Evolutionary conservation across 73 alveolate species (phyloP), one percentile per base, ranked within the genome.

Genomic region (Breviolum minutum): DNA sequence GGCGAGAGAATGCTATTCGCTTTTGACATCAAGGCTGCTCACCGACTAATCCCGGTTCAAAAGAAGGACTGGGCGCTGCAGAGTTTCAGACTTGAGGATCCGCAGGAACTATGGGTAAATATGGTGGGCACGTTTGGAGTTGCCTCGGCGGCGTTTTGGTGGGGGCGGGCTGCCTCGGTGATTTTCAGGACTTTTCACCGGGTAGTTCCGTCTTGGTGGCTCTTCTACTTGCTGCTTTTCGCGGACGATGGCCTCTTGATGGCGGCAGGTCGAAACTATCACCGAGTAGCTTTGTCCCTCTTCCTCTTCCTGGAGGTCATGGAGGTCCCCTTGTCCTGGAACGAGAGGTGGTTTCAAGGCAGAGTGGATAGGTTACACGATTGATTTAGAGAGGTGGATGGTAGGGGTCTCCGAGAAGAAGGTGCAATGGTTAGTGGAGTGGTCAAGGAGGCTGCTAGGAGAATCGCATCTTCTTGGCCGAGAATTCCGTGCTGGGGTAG

Each of bases 41-140:
- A 90, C 16, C 61, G 96, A 12, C 74, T 70, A 6, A 24, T 90
- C 0, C 96, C 96, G 2, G 77, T 90, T 0, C 96, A 80, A 0
- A 19, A 22, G 29, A 6, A 19, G n/a, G 86, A 71, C 20, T 90
- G 96, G 96, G 87, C 74, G 24, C 16, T 20, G n/a, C 96, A 90
- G 96, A 87, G 87, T 16, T 90, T 90, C 61, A 4, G 76, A 2
- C n/a, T 90, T 63, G 96, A 70, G 6, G 30, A 40, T 2, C 0
- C 27, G 8, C 77, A 26, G 16, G 74, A 19, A 6, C 87, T 90
- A n/a, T 77, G 13, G 8, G 29, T 70, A 29, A 79, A 68, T 0
- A 54, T 61, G 7, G 81, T 64, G 29, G 64, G 85, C 14, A 80
- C 87, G 32, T 29, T 64, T 63, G 77, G 77, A 17, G 96, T 79